A percentile compares a stretch with the other conserved stretches of the same genome.
These are phyloP conservation scores for Chytriomyces sp. DNA, from an alignment of 192 early-diverging fungal species.

Conservation along the genomic window DNA sequence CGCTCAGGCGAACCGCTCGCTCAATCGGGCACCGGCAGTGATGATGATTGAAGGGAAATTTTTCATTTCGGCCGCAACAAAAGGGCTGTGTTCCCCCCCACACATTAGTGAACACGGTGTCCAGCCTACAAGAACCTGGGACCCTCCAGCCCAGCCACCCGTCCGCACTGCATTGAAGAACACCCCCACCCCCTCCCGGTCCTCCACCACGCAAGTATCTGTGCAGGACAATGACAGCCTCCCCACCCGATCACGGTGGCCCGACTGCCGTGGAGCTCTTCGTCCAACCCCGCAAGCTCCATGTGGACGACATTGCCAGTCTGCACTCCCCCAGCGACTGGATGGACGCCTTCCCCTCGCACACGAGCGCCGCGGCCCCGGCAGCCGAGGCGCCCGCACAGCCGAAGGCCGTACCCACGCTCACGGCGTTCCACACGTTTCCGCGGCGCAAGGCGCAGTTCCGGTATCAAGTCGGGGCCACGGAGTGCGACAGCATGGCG, in stretches of 20 bases:
- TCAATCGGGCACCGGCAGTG: too few relatives aligned
- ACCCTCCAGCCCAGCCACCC: too few relatives aligned
- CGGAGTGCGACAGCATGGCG: background rate
- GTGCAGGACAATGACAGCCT: too few relatives aligned
- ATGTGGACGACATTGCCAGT: background rate
- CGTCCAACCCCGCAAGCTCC: background rate
- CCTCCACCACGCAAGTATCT: too few relatives aligned
- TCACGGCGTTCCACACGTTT: background rate
- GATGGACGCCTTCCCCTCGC: background rate
- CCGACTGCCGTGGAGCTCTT: background rate
- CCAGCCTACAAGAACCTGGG: too few relatives aligned
- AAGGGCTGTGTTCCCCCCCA: too few relatives aligned
- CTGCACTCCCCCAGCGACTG: slow-evolving; percentile 1
- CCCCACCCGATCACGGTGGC: background rate
- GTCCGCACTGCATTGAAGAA: too few relatives aligned
- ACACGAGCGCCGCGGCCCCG: background rate
- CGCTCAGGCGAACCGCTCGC: too few relatives aligned
- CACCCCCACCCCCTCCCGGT: too few relatives aligned
- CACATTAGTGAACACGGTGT: too few relatives aligned
- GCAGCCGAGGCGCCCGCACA: background rate
- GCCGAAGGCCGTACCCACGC: background rate
- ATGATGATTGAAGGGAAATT: too few relatives aligned
- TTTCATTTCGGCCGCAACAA: too few relatives aligned
- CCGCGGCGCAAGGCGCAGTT: background rate
- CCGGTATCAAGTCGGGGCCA: background rate